Evolutionary conservation across 768 basidiomycete genomes (phyloP), one percentile per base, ranked within the genome.

Genomic region (Naematelia aurantialba): DNA sequence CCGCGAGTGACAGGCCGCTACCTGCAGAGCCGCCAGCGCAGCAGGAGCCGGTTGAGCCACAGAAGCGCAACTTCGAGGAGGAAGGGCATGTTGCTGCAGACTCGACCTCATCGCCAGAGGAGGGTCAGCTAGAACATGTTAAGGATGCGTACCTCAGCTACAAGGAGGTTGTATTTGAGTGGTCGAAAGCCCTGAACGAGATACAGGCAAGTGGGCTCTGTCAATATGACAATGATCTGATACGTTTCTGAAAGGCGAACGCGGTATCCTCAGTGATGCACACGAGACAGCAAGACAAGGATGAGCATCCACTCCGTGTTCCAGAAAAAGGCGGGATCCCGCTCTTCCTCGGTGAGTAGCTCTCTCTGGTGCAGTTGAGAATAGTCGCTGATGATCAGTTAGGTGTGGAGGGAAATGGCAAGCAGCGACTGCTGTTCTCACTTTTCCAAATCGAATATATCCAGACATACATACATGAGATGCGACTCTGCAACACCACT

Each of bases 401-500:
- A 60, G 67, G 57, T 25, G 52, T 39, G 17, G 58, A 62, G 14
- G 12, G n/a, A n/a, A 47, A 60, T 14, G 63, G 51, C 45, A 56
- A 55, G 19, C 57, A 42, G 0, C 29, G 61, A 1, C 58, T 72
- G 0, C 54, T 68, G n/a, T 70, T 73, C 48, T 66, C 62, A 5
- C 65, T 71, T 26, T 56, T 55, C 24, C 75, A 76, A 56, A n/a
- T 76, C 11, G 61, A 74, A 50, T 76, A 72, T 49, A 49, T 76
- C 0, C 69, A 68, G 22, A 73, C 70, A 46, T 76, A 72, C 30
- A 75, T 75, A 30, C 65, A 67, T 34, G 60, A 66, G 12, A 63
- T 67, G 51, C 55, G 64, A 1, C 62, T 76, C 1, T 62, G 69
- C 14, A 56, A 69, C 17, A 63, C 70, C 1, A 56, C 47, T 0